These are phyloP conservation scores for Pulveroboletus sp. DNA, from an alignment of 768 basidiomycete genomes.

Conservation along the genomic window DNA sequence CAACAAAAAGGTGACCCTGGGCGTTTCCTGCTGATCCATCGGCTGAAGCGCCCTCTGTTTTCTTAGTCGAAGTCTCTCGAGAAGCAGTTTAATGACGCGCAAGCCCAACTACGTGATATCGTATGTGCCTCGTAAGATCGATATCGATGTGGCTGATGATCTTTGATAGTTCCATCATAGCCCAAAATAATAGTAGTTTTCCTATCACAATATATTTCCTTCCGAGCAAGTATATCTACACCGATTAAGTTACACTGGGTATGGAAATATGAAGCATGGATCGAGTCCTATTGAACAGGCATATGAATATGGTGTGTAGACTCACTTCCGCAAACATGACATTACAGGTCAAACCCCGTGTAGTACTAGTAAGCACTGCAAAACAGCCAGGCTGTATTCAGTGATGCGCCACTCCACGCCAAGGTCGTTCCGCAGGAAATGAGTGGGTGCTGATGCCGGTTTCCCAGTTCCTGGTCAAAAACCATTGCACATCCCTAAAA, in stretches of 20 bases:
- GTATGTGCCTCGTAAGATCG: slow-evolving; percentile 39
- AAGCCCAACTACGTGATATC: slow-evolving; percentile 80
- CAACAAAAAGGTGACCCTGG: slow-evolving; percentile 71
- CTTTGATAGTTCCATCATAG: slow-evolving; percentile 29
- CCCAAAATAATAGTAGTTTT: slow-evolving; percentile 21
- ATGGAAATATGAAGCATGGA: neutral
- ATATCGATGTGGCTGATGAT: slow-evolving; percentile 4
- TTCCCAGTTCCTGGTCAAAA: slow-evolving; percentile 28
- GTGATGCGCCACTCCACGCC: slow-evolving; percentile 11
- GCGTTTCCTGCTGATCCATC: neutral
- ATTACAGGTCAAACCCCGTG: neutral
- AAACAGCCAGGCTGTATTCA: slow-evolving; percentile 5
- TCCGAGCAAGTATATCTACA: neutral
- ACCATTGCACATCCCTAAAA: slow-evolving; percentile 30
- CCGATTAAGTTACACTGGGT: neutral
- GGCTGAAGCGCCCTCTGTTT: neutral
- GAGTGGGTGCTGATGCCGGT: slow-evolving; percentile 6
- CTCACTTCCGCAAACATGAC: neutral
- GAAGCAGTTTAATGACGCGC: slow-evolving; percentile 90
- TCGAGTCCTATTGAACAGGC: neutral
- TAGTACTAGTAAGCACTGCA: neutral
- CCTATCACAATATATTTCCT: slow-evolving; percentile 9
- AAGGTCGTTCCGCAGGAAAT: slow-evolving; percentile 19
- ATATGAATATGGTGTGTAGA: slow-evolving; percentile 1
- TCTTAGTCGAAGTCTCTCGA: slow-evolving; percentile 82